phyloP scores from a whole-genome alignment of 768 basidiomycete species.

The Boletales sp. region DNA sequence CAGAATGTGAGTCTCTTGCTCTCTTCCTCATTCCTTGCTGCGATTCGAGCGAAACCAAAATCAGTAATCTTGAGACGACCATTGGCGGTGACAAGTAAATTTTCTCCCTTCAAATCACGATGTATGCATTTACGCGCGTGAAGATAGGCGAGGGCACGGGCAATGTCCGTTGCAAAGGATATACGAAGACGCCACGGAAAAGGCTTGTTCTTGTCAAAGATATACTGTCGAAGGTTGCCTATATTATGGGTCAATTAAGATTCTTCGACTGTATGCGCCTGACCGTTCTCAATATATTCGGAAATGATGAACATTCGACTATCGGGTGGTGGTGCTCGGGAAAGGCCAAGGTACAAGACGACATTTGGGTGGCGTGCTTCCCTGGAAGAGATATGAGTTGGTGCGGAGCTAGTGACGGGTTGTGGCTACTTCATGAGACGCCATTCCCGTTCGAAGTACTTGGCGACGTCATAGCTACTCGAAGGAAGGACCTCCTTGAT shows the following conservation, averaged over 20 bases:
- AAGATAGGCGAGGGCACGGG: conserved; percentile 94
- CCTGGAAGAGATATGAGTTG: conserved; percentile 27
- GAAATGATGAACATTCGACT: conserved; percentile 92
- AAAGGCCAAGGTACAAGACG: conserved; percentile 89
- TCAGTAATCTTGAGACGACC: conserved; percentile 97
- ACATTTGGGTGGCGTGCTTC: conserved; percentile 92
- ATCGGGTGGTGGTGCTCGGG: conserved; percentile 71
- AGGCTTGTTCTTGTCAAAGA: conserved; percentile 76
- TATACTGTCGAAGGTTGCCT: conserved; percentile 82
- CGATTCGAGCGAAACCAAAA: conserved; percentile 95
- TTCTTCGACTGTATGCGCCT: not conserved
- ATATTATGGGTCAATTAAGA: conserved; percentile 3
- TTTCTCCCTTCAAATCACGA: conserved; percentile 95
- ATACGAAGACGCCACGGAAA: conserved; percentile 93
- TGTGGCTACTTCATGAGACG: conserved; percentile 77
- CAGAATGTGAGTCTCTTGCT: conserved; percentile 80
- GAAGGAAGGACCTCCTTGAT: conserved; percentile 96
- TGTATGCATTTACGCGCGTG: conserved; percentile 90
- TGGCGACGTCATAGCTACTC: conserved; percentile 88
- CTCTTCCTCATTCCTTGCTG: conserved; percentile 89
- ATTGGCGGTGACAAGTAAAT: conserved; percentile 91
- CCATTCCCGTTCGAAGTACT: conserved; percentile 99
- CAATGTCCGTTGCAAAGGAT: conserved; percentile 92
- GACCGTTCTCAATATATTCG: conserved; percentile 87
- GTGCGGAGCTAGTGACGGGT: not conserved